Evolutionary conservation across 129 eudicot species (phyloP), one percentile per base, ranked within the genome.

Genomic region (Flaveria robusta): DNA sequence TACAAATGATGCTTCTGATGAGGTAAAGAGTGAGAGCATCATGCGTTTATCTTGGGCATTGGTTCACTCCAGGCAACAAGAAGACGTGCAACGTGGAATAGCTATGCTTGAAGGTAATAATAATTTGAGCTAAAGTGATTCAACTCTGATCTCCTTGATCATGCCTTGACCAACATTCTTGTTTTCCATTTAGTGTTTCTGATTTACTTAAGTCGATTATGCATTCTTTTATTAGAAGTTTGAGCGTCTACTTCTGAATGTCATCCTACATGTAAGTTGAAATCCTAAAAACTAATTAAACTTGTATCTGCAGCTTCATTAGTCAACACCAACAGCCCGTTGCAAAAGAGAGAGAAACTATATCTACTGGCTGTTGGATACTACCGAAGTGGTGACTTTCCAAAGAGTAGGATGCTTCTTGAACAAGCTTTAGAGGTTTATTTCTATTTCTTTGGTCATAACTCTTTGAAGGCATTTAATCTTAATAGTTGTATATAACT

Each of bases 1-100:
- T 84, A 45, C 75, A n/a, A 83, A 77, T 52, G 83, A 78, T 65
- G 80, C 74, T 58, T 71, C 86, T 50, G 91, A 83, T 12, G 88
- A 88, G 83, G 76, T 72, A 70, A 83, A 79, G 72, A 74, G 55
- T 47, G 94, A 84, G 77, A 50, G 88, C 74, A 79, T 84, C 14
- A 88, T 86, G 91, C 86, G 91, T 5, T 77, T 88, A 31, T 86
- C 94, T 24, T 88, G 94, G 94, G 90, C 91, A 19, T 80, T 88
- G 72, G 94, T 88, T 75, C 94, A 88, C 85, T 88, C 91, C 26
- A 77, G 71, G 76, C 88, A 78, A 66, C 74, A 83, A 39, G 94
- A 88, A 31, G 94, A 88, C 67, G 91, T 86, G 81, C 88, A 88
- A 59, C 94, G 91, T 39, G 94, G 94, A 13, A 88, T 88, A 68